These are phyloP conservation scores for Pseudonitzschia pungens DNA, from an alignment of 108 stramenopile genomes.

Conservation along the genomic window DNA sequence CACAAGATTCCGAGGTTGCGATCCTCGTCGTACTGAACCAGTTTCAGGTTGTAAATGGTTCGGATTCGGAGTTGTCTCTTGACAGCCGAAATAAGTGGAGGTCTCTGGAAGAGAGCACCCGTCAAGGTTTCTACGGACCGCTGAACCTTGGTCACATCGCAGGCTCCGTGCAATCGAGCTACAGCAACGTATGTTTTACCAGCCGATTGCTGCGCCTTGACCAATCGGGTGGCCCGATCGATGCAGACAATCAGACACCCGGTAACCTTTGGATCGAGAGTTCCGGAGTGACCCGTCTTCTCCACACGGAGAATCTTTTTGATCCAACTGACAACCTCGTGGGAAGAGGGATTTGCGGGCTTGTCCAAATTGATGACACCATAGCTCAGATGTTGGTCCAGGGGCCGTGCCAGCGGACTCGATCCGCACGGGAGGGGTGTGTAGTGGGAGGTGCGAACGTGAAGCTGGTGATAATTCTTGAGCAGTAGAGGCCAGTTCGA, in stretches of 20 bases:
- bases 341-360: conserved; percentile 97
- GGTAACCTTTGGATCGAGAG: conserved; percentile 99
- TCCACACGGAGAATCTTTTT: conserved; percentile 99
- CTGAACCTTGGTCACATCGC: conserved; percentile 85
- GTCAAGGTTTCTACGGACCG: conserved; percentile 94
- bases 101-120: conserved; percentile 98
- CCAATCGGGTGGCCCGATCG: conserved; percentile 98
- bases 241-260: conserved; percentile 99
- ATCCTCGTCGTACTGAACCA: conserved; percentile 95
- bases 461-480: conserved; percentile 94
- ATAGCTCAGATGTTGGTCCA: conserved; percentile 91
- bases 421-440: conserved; percentile 97
- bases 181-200: conserved; percentile 99
- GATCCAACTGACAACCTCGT: conserved; percentile 99
- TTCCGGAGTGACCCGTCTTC: conserved; percentile 99
- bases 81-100: conserved; percentile 98
- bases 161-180: conserved; percentile 93
- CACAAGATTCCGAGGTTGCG: conserved; percentile 96
- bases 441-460: conserved; percentile 98
- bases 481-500: conserved; percentile 98
- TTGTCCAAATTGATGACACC: conserved; percentile 99
- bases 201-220: conserved; percentile 98
- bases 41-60: conserved; percentile 95
- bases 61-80: conserved; percentile 99
- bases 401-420: conserved; percentile 91